Conservation (phyloP, 1,139 yeast species). For the Saccharomycopsis crataegensis region DNA sequence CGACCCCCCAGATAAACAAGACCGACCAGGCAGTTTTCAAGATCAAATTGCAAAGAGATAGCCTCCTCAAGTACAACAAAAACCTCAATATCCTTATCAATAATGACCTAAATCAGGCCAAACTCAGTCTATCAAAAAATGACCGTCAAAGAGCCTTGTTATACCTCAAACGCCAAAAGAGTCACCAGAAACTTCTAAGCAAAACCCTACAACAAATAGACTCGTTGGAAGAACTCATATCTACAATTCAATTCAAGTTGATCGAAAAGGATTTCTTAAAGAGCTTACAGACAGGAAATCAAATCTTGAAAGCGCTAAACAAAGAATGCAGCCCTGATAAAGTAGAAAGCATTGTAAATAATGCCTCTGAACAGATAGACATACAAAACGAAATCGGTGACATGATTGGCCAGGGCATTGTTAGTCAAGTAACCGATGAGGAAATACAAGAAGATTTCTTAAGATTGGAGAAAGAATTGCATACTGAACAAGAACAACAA, state of each 20-base stretch:
- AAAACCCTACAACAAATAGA: slow-evolving; percentile 17
- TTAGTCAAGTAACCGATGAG: slow-evolving; percentile 4
- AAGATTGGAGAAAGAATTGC: slow-evolving; percentile 7
- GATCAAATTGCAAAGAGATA: slow-evolving; percentile 19
- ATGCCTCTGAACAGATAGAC: slow-evolving; percentile 13
- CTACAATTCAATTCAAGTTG: slow-evolving; percentile 16
- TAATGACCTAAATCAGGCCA: slow-evolving; percentile 14
- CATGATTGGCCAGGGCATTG: slow-evolving; percentile 3
- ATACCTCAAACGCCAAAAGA: slow-evolving; percentile 10
- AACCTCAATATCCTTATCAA: slow-evolving; percentile 11
- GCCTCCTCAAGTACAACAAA: slow-evolving; percentile 17
- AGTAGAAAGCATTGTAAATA: slow-evolving; percentile 13
- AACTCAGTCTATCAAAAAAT: slow-evolving; percentile 1
- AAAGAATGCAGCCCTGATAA: slow-evolving; percentile 13
- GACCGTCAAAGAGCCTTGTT: slow-evolving; percentile 5
- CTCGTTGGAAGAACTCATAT: slow-evolving; percentile 11
- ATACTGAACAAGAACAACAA: neutral
- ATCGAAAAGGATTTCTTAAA: slow-evolving; percentile 16
- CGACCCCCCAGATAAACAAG: slow-evolving; percentile 15
- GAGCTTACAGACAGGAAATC: slow-evolving; percentile 13
- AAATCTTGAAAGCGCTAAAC: slow-evolving; percentile 14
- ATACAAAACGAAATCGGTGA: slow-evolving; percentile 11
- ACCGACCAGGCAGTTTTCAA: slow-evolving; percentile 17
- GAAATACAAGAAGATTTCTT: slow-evolving; percentile 17
- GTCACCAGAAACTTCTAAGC: slow-evolving; percentile 12